Evolutionary conservation across 352 stramenopile species (phyloP), one percentile per base, ranked within the genome.

Genomic region (Peronospora belbahrii): DNA sequence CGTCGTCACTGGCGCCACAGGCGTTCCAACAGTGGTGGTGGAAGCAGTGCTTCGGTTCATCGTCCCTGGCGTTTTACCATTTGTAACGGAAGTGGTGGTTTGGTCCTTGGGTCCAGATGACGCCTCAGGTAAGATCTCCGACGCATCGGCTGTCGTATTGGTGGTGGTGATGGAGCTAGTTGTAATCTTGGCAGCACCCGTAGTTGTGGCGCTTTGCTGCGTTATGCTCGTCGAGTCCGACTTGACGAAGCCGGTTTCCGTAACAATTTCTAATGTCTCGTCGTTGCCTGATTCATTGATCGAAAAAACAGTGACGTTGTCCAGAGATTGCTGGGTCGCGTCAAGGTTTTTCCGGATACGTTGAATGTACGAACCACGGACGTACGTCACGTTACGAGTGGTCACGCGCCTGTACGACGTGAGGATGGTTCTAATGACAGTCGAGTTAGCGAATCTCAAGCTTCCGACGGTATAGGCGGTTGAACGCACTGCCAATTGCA

Each of bases 361-460:
- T 44, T 68, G 51, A 1, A 36, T 58, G 52, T 71, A 79, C 37
- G 56, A 58, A 42, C 59, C 67, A 36, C 56, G 59, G 23, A 74
- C 49, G 57, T 65, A 65, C 34, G 60, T 59, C 10, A 56, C 35
- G 24, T 55, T 65, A 4, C 56, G 61, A 6, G 51, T 67, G 11
- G 56, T 67, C 20, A 68, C 55, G 34, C 47, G 52, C 52, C 59
- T 72, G 62, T 65, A 75, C 20, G 40, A 54, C 48, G 49, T 64
- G 39, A 49, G 47, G 27, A 73, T 73, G 8, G 49, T 62, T 19
- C 52, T 53, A 34, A 80, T 76, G n/a, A 74, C 62, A 3, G 49
- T 62, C 13, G 55, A 62, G 39, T 52, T 70, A 19, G 65, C 65
- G 47, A 81, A 83, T 31, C 54, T 62, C 15, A 87, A 50, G 33